phyloP scores from a whole-genome alignment of 202 grass and related monocot species.

The Hordeum pubiflorum region DNA sequence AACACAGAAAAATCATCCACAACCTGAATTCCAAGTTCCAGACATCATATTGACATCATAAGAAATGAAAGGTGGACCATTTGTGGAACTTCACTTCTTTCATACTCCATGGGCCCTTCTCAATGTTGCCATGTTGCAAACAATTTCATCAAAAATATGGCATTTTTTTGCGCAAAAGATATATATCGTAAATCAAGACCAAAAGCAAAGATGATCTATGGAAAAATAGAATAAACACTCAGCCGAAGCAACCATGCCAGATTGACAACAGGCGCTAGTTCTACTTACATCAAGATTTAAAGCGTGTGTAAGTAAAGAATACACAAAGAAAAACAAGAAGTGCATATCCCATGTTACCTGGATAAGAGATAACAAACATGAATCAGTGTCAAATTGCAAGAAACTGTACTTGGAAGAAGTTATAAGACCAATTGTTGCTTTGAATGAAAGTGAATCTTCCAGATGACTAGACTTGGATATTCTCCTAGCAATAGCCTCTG shows the following conservation, averaged over 20 bases:
- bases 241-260: slow-evolving; percentile 12
- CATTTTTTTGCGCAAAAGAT: not conserved
- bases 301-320: slow-evolving; percentile 2
- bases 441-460: slow-evolving; percentile 75
- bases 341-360: slow-evolving; percentile 55
- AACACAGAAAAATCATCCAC: not conserved
- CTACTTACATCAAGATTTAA: slow-evolving; percentile 7
- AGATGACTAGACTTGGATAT: slow-evolving; percentile 52
- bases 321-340: slow-evolving; percentile 12
- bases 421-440: slow-evolving; percentile 65
- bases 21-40: not conserved
- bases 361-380: slow-evolving; percentile 73
- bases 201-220: not conserved
- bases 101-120: not conserved
- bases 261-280: slow-evolving; percentile 4
- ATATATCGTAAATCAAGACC: not conserved
- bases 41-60: not conserved
- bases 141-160: slow-evolving; percentile 20
- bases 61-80: not conserved
- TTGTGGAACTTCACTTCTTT: not conserved
- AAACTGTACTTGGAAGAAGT: slow-evolving; percentile 71
- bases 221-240: slow-evolving; percentile 2
- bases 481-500: slow-evolving; percentile 44
- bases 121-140: not conserved
- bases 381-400: slow-evolving; percentile 62